Base-by-base conservation (phyloP, 2,329 filamentous ascomycete species). In the Cercospora sesami region DNA sequence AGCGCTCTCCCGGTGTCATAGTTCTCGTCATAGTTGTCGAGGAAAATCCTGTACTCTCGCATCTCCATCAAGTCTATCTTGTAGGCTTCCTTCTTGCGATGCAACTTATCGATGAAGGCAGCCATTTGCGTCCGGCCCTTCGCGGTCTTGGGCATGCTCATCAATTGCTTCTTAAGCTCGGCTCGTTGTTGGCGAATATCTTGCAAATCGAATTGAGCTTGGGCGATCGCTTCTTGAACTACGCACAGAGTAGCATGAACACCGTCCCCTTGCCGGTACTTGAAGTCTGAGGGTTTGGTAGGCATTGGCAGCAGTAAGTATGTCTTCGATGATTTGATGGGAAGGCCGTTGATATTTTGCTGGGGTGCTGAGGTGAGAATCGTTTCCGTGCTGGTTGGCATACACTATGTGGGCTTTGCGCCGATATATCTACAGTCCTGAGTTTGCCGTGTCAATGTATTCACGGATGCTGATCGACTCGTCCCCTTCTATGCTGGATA, bases 251-350 rank as follows among this genome's bases (percentile, higher is more conserved):
- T 28, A 1, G 8, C 60, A 16, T 42, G 26, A 16, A 63, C 28
- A 23, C 60, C 60, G 42, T 63, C 60, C 0, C 60, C 60, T 10
- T 33, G 39, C 26, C 42, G 60, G n/a, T 33, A 59, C 31, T 59
- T 33, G 55, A 10, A 31, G 48, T 59, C 14, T 18, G 55, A 36
- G n/a, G 28, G 16, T 18, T 59, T n/a, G 55, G 4, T 2, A 36
- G 28, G 28, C 28, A 36, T 59, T 31, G 12, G 18, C 23, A 26
- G 12, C 26, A 14, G 12, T 51, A 14, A 51, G 8, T 48, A 48
- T 5, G 18, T 23, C 18, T 21, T 45, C 9, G n/a, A 21, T 23
- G 42, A 48, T 8, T 53, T 28, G 21, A 21, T 26, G 7, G 18
- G 2, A 53, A 53, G 48, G 23, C 23, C 12, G 48, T 28, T 28